phyloP scores from a whole-genome alignment of 441 rosid species.

The Syzygium syzygioides region DNA sequence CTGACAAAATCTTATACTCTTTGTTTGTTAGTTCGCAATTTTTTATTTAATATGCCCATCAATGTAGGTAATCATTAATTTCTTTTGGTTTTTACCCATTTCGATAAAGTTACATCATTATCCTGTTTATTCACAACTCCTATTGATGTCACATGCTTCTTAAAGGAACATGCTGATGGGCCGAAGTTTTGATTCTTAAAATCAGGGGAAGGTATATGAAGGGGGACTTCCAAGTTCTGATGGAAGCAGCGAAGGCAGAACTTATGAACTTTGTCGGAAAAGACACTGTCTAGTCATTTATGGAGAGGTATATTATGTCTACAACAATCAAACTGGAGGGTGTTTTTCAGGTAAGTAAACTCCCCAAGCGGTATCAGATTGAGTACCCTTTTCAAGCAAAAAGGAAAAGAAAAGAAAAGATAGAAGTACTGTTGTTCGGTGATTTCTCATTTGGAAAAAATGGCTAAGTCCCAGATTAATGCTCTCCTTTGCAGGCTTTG shows the following conservation, averaged over 20 bases:
- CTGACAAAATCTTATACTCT: neutral
- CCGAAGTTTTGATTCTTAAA: neutral
- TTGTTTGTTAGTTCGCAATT: neutral
- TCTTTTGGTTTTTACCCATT: neutral
- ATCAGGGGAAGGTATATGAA: constrained; percentile 81
- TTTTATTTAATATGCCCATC: neutral
- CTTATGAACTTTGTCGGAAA: constrained; percentile 55
- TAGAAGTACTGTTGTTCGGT: constrained; percentile 17
- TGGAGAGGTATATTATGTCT: neutral
- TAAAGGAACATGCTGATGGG: constrained; percentile 5
- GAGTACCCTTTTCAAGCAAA: neutral
- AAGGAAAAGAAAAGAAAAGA: neutral
- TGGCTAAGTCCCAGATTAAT: neutral
- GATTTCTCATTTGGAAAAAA: neutral
- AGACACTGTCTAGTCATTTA: constrained; percentile 30
- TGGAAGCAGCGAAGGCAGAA: constrained; percentile 84
- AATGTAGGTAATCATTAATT: neutral
- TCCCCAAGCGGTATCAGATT: neutral
- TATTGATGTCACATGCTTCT: neutral
- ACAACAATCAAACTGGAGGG: neutral
- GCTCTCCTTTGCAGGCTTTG: neutral
- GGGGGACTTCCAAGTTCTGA: constrained; percentile 55
- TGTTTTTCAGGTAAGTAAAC: neutral
- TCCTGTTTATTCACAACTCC: neutral
- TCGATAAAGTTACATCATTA: neutral